Base-by-base conservation (phyloP, 176 grass and related monocot species). In the Raddia guianensis region DNA sequence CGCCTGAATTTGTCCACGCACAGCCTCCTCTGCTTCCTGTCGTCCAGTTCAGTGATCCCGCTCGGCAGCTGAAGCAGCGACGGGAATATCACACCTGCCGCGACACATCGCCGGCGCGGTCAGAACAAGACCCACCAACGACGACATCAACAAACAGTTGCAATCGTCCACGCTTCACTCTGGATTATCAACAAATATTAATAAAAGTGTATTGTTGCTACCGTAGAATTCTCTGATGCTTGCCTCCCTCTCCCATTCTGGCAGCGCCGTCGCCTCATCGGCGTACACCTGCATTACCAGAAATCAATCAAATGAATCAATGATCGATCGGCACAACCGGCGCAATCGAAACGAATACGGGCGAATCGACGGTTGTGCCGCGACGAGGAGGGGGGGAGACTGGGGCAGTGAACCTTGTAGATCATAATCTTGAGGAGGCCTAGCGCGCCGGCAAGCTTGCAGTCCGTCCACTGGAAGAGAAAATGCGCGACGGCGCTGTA, bases 341-440 rank as follows among this genome's bases (percentile, higher is more conserved):
- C 13, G 60, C 12, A 78, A 63, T 10, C 75, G 14, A 71, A 27
- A 40, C 37, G 9, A 64, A 49, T 15, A 6, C 75, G 18, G 8
- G 72, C 9, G 66, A 59, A 47, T 69, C 68, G 45, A 21, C n/a
- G 9, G 8, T 7, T 2, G 5, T 16, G 58, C 0, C 43, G 56
- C 6, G 8, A 33, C 57, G 14, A 63, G 32, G 54, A 60, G 21
- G 14, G 19, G 19, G 7, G 12, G 46, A 45, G 59, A 45, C 9
- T 14, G 12, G 10, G 6, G 12, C 21, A 34, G 32, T 18, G 6
- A 2, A 91, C 89, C 86, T 88, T 91, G 74, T 82, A 85, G 0
- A 91, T 76, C 86, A 88, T 87, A 15, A 91, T 8, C 77, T 88
- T 87, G 82, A 88, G 77, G 32, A 91, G 90, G 16, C 90, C 90